Evolutionary conservation across 345 rosid genomes (phyloP).

Genomic region (Euphorbia peplus): DNA sequence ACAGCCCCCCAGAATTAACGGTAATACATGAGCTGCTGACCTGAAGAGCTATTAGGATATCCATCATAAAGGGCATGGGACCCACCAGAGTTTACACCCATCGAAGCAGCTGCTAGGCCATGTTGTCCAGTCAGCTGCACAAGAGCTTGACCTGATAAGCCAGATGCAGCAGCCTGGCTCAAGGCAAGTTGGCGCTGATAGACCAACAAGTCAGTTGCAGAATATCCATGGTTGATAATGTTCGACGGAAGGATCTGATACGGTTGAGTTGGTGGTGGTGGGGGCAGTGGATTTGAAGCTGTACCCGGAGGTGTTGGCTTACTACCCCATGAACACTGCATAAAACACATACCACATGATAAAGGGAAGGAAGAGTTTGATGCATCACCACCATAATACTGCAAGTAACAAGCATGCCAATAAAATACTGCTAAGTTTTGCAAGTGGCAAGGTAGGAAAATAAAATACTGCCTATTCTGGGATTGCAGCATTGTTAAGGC

Average conservation of each 20-base stretch:
- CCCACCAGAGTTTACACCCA: conserved; percentile 29
- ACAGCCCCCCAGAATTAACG: conserved; percentile 11
- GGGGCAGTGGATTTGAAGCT: conserved; percentile 38
- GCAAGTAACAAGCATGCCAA: no score
- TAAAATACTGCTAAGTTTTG: neutral
- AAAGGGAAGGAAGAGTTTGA: neutral
- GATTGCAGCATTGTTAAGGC: neutral
- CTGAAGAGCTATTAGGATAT: conserved; percentile 22
- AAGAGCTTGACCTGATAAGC: conserved; percentile 36
- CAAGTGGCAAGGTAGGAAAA: neutral
- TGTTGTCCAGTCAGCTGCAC: conserved; percentile 36
- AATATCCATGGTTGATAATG: conserved; percentile 35
- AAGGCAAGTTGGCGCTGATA: conserved; percentile 50
- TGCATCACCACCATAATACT: neutral
- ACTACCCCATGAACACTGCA: conserved; percentile 59
- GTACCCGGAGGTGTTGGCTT: conserved; percentile 57
- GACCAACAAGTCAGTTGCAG: conserved; percentile 44
- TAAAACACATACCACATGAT: neutral
- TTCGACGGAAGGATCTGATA: conserved; percentile 28
- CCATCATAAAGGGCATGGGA: conserved; percentile 32
- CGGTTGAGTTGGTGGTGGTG: conserved; percentile 32
- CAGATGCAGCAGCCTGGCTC: conserved; percentile 41
- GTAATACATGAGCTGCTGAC: conserved; percentile 36
- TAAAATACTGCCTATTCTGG: neutral
- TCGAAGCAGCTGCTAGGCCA: conserved; percentile 30